Evolutionary conservation across 2,329 filamentous ascomycete genomes (phyloP), one percentile per base, ranked within the genome.

Genomic region (Calonectria fujianensis): DNA sequence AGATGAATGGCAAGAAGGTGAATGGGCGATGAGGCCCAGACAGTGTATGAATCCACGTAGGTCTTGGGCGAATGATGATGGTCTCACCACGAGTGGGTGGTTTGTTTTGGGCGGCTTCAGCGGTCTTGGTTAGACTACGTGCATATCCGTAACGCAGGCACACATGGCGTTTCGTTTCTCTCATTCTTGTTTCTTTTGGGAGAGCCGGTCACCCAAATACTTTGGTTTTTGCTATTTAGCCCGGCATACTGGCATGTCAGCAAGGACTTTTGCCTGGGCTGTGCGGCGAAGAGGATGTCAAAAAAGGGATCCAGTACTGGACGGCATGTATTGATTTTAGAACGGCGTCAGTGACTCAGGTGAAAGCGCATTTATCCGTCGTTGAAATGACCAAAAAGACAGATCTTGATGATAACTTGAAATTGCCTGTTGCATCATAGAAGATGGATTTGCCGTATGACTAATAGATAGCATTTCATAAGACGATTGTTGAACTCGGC

Each of bases 1-100:
- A 90, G 80, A 87, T 89, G 70, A 86, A 86, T 70, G 88, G 89
- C 63, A 92, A 90, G 81, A 90, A 90, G 79, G 80, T 85, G 16
- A 87, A 86, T 74, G 86, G 86, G 54, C 87, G 89, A 80, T 90
- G 84, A 83, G 72, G 64, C 51, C 54, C 73, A 70, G 59, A 24
- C 52, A 63, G 31, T 41, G 24, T 50, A 32, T 32, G 64, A 74
- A 61, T n/a, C 32, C 61, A 75, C 61, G 74, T 57, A 74, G 73
- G 52, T 76, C 59, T 75, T 50, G 57, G 51, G 39, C 69, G 51
- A 75, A 70, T 79, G 75, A 76, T 66, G 69, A 77, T 74, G 67
- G 72, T 72, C 69, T 79, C 70, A 54, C 67, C 45, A 32, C 68
- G 39, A 69, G 59, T 69, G 35, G 64, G 70, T 67, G 59, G 75